Percentiles rank a stretch among this genome's conserved stretches.
These are phyloP conservation scores for Colletotrichum sp. DNA, from an alignment of 2,329 filamentous ascomycete species.

Conservation along the genomic window DNA sequence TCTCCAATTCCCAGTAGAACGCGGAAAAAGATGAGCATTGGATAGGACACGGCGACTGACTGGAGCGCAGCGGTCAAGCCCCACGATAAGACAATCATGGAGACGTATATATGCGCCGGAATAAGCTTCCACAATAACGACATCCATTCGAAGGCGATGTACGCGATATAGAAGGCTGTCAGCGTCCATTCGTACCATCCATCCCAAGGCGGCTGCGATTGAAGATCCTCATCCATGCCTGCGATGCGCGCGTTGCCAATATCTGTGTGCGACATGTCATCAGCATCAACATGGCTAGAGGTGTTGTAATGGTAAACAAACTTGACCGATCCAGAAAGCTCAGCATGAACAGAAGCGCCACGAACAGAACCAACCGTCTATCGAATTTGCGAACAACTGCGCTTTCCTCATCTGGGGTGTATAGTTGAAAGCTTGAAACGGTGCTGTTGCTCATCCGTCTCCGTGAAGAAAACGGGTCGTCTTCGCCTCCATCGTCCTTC, in stretches of 20 bases:
- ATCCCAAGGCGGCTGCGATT: conserved; percentile 49
- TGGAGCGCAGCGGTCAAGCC: conserved; percentile 81
- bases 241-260: conserved; percentile 69
- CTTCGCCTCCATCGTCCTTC: conserved; percentile 32
- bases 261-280: conserved; percentile 41
- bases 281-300: background rate
- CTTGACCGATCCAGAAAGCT: conserved; percentile 88
- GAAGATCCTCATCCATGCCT: conserved; percentile 67
- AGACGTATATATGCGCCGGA: conserved; percentile 65
- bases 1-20: conserved; percentile 66
- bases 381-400: conserved; percentile 79
- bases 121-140: conserved; percentile 64
- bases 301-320: conserved; percentile 42
- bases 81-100: conserved; percentile 75
- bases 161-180: conserved; percentile 66
- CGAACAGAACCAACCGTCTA: conserved; percentile 76
- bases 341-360: conserved; percentile 83
- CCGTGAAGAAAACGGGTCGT: conserved; percentile 29
- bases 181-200: conserved; percentile 67
- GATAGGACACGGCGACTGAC: conserved; percentile 68
- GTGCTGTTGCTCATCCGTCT: conserved; percentile 34
- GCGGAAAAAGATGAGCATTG: conserved; percentile 59
- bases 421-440: conserved; percentile 44
- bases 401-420: conserved; percentile 72
- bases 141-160: conserved; percentile 71